These are phyloP conservation scores for Xylariaceae sp. DNA, from an alignment of 2,329 filamentous ascomycete species.

Conservation along the genomic window DNA sequence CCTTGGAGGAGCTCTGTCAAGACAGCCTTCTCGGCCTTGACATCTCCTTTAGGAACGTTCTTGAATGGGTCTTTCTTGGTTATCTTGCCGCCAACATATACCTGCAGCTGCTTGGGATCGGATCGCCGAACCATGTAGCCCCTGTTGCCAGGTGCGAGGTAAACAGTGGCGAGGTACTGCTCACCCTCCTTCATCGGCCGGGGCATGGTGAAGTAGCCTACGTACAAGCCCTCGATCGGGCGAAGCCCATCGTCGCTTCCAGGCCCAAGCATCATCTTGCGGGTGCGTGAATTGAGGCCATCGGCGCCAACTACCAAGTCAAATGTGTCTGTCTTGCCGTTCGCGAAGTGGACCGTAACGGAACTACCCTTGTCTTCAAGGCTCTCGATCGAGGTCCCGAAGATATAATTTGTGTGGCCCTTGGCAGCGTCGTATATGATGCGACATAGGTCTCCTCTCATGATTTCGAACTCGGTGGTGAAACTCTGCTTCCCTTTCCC, in stretches of 20 bases:
- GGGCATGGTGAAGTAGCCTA: slow-evolving; percentile 44
- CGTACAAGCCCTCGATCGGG: slow-evolving; percentile 34
- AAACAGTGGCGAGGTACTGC: slow-evolving; percentile 46
- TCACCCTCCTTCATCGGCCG: slow-evolving; percentile 42
- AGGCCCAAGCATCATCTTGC: slow-evolving; percentile 47
- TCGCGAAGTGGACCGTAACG: slow-evolving; percentile 43
- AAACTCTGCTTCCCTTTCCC: slow-evolving; percentile 42
- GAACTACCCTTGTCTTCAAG: slow-evolving; percentile 32
- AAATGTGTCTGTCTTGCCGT: slow-evolving; percentile 50
- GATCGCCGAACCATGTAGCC: slow-evolving; percentile 50
- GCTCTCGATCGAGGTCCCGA: slow-evolving; percentile 40
- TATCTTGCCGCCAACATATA: slow-evolving; percentile 45
- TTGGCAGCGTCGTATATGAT: slow-evolving; percentile 48
- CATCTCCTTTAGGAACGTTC: slow-evolving; percentile 37
- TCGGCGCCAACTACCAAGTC: slow-evolving; percentile 63
- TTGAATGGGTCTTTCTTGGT: slow-evolving; percentile 17
- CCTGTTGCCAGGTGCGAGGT: slow-evolving; percentile 44
- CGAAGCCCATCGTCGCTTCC: slow-evolving; percentile 34
- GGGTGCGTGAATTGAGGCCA: slow-evolving; percentile 56
- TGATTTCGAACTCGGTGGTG: slow-evolving; percentile 59
- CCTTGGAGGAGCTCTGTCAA: slow-evolving; percentile 48
- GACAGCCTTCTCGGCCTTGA: slow-evolving; percentile 47
- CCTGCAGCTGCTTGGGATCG: slow-evolving; percentile 44
- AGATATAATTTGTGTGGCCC: slow-evolving; percentile 38
- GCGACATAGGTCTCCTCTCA: slow-evolving; percentile 56